These are phyloP conservation scores for Physaria fendleri DNA, from an alignment of 345 rosid genomes.

Conservation along the genomic window DNA sequence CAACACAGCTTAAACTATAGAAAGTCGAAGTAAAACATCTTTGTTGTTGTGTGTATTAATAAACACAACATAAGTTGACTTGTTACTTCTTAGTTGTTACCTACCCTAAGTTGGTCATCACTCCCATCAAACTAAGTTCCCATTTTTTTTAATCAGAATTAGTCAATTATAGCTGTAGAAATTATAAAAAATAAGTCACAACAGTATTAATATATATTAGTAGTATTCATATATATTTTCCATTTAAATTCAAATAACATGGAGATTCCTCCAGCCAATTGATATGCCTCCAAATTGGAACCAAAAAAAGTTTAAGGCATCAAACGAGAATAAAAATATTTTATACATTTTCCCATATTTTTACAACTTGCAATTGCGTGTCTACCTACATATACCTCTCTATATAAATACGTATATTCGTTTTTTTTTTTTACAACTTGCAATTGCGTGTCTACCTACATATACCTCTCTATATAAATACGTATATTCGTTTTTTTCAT, in stretches of 20 bases:
- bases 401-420: conserved; percentile 7
- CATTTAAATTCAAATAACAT: neutral
- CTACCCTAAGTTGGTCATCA: neutral
- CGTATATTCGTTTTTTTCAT: conserved; percentile 1
- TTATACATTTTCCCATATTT: conserved; percentile 16
- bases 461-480: neutral
- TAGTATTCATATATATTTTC: neutral
- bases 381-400: neutral
- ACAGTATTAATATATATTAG: too few relatives aligned
- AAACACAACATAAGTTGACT: conserved; percentile 10
- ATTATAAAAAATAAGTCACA: neutral
- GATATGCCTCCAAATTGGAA: neutral
- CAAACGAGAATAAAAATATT: conserved; percentile 16
- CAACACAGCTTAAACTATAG: neutral
- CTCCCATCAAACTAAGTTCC: neutral
- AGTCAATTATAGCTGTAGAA: neutral
- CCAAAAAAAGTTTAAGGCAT: conserved; percentile 16
- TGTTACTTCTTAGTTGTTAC: conserved; percentile 2
- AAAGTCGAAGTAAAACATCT: neutral
- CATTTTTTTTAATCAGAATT: neutral
- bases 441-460: conserved; percentile 5
- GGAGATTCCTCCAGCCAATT: conserved; percentile 17
- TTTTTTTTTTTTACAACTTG: conserved; percentile 18
- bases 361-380: conserved; percentile 21
- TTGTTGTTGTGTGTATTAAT: neutral